Base-by-base conservation (phyloP, 2,329 filamentous ascomycete genomes). In the Colletotrichum nymphaeae region DNA sequence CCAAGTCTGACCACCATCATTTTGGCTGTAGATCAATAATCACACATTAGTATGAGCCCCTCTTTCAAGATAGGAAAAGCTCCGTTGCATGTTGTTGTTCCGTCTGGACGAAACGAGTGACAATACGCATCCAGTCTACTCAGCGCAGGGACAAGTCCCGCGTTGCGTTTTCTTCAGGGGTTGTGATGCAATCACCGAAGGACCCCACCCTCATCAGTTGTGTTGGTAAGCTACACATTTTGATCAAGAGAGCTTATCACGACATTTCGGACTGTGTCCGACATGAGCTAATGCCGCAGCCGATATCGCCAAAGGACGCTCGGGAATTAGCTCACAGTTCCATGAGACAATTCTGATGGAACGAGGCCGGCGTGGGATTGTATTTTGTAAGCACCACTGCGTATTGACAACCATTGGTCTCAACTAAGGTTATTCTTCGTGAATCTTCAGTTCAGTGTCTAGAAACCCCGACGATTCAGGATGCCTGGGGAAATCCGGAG, bases 391-490 rank as follows among this genome's bases (percentile, higher is more conserved):
- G 3, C 8, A n/a, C 7, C 19, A 9, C 1, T 22, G 42, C 16
- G 1, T 49, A 4, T 49, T 5, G 4, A 22, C 1, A 9, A 22
- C 8, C 1, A 22, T 8, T 4, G 19, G 7, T 49, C 19, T 49
- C 42, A 49, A 49, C 1, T 49, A 12, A 5, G 32, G 11, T 35
- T n/a, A 19, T n/a, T 8, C 19, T 22, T 49, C 42, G 4, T 11
- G 8, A 9, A 22, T 5, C 3, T 22, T 5, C 42, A 49, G 1
- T 9, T 3, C 42, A 49, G 6, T 6, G 0, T 19, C 8, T 22
- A 22, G 4, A 8, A 4, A 5, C 1, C 42, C n/a, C 3, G 19
- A 11, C 1, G 4, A 1, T 8, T 19, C 19, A 49, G 0, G n/a
- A 49, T 49, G 42, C 19, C 19, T n/a, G 4, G 5, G 42, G 8